phyloP scores from a whole-genome alignment of 2,329 filamentous ascomycete genomes.

The Kalmusia sp. region DNA sequence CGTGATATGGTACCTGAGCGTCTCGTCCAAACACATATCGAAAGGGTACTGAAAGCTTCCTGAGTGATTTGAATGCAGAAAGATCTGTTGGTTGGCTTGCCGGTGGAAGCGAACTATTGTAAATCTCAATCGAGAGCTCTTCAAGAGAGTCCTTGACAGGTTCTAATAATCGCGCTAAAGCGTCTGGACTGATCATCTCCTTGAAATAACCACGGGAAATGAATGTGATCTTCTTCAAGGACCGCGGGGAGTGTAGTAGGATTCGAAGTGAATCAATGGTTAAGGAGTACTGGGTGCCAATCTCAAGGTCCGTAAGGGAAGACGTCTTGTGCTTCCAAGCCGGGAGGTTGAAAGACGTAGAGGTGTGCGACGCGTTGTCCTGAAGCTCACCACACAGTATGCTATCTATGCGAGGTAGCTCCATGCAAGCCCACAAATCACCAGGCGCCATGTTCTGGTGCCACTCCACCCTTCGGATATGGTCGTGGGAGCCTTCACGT shows the following conservation, averaged over 20 bases:
- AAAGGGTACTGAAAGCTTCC: conserved; percentile 5
- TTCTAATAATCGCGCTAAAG: conserved; percentile 1
- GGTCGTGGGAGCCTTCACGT: not conserved
- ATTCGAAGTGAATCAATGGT: not conserved
- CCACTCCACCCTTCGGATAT: conserved; percentile 11
- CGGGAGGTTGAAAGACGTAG: not conserved
- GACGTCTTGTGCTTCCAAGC: not conserved
- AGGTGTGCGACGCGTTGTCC: not conserved
- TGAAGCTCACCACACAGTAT: conserved; percentile 10
- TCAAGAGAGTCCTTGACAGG: conserved; percentile 7
- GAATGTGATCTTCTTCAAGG: conserved; percentile 1
- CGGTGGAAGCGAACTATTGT: not conserved
- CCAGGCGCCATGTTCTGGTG: conserved; percentile 11
- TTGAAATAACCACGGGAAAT: not conserved
- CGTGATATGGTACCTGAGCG: not conserved
- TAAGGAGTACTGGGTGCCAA: not conserved
- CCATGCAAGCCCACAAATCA: conserved; percentile 6
- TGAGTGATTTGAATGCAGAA: conserved; percentile 3
- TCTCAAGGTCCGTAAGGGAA: conserved; percentile 4
- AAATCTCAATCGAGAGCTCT: conserved; percentile 1
- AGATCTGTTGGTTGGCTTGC: not conserved
- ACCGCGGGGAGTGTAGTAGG: not conserved
- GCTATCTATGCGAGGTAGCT: conserved; percentile 8
- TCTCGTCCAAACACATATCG: conserved; percentile 2
- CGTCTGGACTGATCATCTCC: not conserved